Conservation (phyloP, 106 monocot genomes). For the Xerophyta viscosa region DNA sequence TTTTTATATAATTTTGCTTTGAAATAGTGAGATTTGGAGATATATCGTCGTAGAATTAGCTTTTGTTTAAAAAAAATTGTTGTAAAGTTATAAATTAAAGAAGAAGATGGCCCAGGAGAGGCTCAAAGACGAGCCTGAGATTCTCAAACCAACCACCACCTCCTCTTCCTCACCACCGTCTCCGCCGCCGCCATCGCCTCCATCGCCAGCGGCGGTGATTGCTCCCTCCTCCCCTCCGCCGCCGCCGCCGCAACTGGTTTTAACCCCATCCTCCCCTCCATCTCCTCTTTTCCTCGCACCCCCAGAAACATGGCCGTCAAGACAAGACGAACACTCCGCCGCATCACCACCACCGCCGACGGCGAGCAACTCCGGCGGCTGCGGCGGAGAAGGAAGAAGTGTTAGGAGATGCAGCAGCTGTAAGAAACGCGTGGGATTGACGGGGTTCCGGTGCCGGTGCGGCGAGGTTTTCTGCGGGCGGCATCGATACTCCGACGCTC, state of each 20-base stretch:
- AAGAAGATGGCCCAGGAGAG: neutral
- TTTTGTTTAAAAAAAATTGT: no score
- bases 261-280: neutral
- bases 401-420: neutral
- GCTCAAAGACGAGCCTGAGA: neutral
- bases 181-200: neutral
- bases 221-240: neutral
- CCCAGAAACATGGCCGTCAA: neutral
- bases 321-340: neutral
- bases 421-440: neutral
- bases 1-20: no score
- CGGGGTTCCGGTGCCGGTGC: constrained; percentile 5
- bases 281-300: neutral
- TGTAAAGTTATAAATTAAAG: neutral
- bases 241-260: neutral
- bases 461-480: neutral
- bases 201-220: neutral
- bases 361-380: neutral
- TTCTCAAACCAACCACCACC: neutral
- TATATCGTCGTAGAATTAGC: no score
- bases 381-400: neutral
- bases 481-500: neutral
- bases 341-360: neutral
- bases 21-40: no score
- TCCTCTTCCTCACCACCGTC: neutral